phyloP scores from a whole-genome alignment of 73 alveolate species.

The Paramecium caudatum region DNA sequence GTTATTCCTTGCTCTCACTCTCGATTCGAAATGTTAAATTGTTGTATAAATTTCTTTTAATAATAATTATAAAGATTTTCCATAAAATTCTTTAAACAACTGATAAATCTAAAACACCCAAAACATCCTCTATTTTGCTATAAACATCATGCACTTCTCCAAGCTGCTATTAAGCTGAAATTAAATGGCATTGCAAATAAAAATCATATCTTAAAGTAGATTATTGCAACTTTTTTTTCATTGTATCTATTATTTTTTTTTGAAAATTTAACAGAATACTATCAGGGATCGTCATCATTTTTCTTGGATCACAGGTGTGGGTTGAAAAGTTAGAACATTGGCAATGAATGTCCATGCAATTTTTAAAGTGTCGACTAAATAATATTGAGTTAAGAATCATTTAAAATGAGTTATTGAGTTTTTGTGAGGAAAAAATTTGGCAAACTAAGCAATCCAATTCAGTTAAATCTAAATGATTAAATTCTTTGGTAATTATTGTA shows the following conservation, averaged over 20 bases:
- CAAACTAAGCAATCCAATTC: no score
- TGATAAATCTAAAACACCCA: neutral
- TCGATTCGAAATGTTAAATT: neutral
- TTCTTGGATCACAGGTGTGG: neutral
- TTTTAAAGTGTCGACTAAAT: no score
- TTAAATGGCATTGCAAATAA: neutral
- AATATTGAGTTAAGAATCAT: no score
- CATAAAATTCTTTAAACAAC: neutral
- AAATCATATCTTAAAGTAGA: neutral
- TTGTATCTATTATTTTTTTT: neutral
- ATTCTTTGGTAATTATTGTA: no score
- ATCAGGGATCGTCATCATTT: neutral
- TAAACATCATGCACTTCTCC: slow-evolving; percentile 28
- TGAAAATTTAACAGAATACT: neutral
- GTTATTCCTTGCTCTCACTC: neutral
- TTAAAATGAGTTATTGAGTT: no score
- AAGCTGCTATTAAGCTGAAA: neutral
- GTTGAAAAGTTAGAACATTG: no score
- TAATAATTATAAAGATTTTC: slow-evolving; percentile 29
- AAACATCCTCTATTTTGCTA: neutral
- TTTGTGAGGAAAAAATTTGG: no score
- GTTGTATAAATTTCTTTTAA: neutral
- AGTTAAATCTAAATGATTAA: no score
- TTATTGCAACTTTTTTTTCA: neutral
- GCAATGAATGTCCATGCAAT: no score